Evolutionary conservation across 176 grass and related monocot genomes (phyloP).

Genomic region (Raddia guianensis): DNA sequence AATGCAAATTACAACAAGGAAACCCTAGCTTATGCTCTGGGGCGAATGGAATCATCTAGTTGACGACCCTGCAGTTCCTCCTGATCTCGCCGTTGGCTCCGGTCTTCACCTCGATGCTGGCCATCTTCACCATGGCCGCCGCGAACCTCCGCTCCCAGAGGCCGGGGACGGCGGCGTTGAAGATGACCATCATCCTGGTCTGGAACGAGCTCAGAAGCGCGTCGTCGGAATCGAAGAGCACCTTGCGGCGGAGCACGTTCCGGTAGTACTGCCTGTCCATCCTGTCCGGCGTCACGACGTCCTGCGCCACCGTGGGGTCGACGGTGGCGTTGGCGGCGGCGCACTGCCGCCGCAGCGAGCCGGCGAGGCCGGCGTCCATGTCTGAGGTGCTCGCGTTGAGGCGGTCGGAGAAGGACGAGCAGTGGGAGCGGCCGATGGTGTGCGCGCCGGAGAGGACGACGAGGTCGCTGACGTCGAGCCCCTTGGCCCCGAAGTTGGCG

Average conservation of each 20-base stretch:
- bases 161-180: background rate
- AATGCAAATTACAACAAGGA: too few relatives aligned
- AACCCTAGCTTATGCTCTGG: too few relatives aligned
- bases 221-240: conserved; percentile 59
- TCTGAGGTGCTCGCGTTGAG: conserved; percentile 19
- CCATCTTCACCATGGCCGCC: conserved; percentile 47
- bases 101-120: conserved; percentile 44
- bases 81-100: conserved; percentile 43
- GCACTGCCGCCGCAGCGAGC: background rate
- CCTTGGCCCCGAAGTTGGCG: conserved; percentile 44
- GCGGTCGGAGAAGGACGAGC: conserved; percentile 49
- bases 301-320: conserved; percentile 41
- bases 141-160: conserved; percentile 40
- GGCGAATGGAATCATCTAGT: background rate
- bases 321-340: conserved; percentile 4
- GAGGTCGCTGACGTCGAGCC: conserved; percentile 43
- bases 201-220: background rate
- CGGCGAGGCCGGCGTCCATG: conserved; percentile 28
- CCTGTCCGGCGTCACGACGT: conserved; percentile 12
- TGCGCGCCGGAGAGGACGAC: conserved; percentile 59
- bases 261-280: conserved; percentile 55
- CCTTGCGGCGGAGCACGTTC: background rate
- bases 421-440: conserved; percentile 59
- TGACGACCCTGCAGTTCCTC: conserved; percentile 38
- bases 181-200: background rate